Evolutionary conservation across 2,329 filamentous ascomycete species (phyloP).

Genomic region (Aspergillus sojae): DNA sequence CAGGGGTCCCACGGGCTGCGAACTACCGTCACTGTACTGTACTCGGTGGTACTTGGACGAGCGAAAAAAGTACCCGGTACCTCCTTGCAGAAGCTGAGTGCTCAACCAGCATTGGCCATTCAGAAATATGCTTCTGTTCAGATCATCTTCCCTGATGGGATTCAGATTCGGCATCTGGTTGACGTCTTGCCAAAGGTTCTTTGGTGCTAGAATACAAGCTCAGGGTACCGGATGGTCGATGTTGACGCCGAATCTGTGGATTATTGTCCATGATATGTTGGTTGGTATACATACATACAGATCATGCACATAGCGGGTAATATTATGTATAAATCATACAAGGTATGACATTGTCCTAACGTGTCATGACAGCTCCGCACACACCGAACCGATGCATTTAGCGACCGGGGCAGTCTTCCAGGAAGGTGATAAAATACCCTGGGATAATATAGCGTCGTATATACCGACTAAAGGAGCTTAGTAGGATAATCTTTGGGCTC

Average conservation of each 20-base stretch:
- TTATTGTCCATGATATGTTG: not conserved
- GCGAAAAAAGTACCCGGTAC: not conserved
- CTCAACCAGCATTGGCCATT: not conserved
- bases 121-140: not conserved
- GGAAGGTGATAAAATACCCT: not conserved
- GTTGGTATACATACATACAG: not conserved
- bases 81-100: not conserved
- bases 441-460: not conserved
- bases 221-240: not conserved
- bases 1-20: conserved; percentile 26
- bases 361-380: conserved; percentile 13
- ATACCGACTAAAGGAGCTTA: not conserved
- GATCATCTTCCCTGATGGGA: not conserved
- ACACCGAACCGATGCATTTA: conserved; percentile 11
- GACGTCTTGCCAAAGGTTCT: not conserved
- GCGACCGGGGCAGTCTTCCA: conserved; percentile 8
- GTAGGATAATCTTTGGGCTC: not conserved
- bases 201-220: not conserved
- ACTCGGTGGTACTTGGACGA: not conserved
- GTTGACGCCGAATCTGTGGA: not conserved
- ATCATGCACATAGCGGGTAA: not conserved
- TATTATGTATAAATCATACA: not conserved
- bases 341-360: not conserved
- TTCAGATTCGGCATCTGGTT: not conserved
- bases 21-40: conserved; percentile 20